Evolutionary conservation across 371 early-diverging fungal genomes (phyloP).

Genomic region (Mortierella sp.): DNA sequence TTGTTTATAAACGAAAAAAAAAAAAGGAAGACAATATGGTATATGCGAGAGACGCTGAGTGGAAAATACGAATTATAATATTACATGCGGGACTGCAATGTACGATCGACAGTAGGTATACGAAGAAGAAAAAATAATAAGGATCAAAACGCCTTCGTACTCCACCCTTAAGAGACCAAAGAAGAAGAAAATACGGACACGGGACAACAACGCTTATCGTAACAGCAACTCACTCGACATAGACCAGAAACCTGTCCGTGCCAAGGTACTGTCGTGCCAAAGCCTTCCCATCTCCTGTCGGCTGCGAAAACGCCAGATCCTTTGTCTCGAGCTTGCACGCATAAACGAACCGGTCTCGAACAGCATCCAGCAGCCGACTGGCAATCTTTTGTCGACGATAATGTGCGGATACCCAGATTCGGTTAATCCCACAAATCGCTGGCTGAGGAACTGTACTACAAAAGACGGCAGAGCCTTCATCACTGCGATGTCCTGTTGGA

Average conservation of each 20-base stretch:
- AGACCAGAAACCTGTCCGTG: slow-evolving; percentile 55
- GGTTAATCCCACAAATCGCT: slow-evolving; percentile 67
- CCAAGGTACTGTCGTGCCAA: slow-evolving; percentile 55
- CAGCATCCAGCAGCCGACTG: slow-evolving; percentile 57
- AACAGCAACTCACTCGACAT: slow-evolving; percentile 57
- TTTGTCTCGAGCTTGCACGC: slow-evolving; percentile 55
- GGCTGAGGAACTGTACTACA: slow-evolving; percentile 48
- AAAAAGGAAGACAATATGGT: neutral
- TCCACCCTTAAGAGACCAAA: neutral
- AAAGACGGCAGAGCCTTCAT: slow-evolving; percentile 48
- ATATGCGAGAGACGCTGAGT: too few species aligned
- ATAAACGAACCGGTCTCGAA: slow-evolving; percentile 59
- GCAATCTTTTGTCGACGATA: slow-evolving; percentile 62
- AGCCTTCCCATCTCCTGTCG: slow-evolving; percentile 62
- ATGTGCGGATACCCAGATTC: slow-evolving; percentile 65
- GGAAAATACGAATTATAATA: too few species aligned
- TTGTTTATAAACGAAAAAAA: slow-evolving; percentile 5
- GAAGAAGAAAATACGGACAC: neutral
- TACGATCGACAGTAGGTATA: too few species aligned
- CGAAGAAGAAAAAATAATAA: slow-evolving; percentile 4
- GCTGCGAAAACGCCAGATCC: slow-evolving; percentile 67
- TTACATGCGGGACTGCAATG: too few species aligned
- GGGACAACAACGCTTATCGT: too few species aligned
- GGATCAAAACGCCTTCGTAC: too few species aligned
- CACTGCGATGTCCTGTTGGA: neutral